Evolutionary conservation across 1,284 basidiomycete genomes (phyloP), one percentile per base, ranked within the genome.

Genomic region (Ceratobasidium sp.): DNA sequence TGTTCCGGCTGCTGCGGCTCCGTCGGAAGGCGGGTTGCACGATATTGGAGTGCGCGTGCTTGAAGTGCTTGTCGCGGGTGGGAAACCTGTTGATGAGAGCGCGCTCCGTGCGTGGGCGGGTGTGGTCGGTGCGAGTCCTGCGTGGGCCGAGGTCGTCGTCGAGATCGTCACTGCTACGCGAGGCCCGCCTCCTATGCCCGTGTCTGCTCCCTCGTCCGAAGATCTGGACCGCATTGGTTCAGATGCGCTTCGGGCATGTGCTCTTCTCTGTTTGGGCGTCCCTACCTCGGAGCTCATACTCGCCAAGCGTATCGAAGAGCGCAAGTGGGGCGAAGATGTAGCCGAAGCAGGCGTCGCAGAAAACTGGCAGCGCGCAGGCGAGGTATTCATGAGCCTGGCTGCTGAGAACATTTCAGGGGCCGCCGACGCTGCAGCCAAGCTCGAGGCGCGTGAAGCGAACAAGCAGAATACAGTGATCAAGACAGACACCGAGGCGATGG

Each of bases 31-130:
- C 63, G 73, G 63, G 4, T 40, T 77, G n/a, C 73, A 77, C 51
- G 51, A 77, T 58, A 77, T 77, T 23, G 73, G 73, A 5, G 73
- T 77, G 33, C 73, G 73, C 42, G 73, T 77, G 26, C 63, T 77
- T 39, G 63, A 77, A n/a, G 73, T 77, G n/a, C 72, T 77, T 20
- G 63, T 77, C 46, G 73, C 73, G 28, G 73, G 73, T 13, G 73
- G 73, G 4, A 77, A 77, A 42, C 73, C 28, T n/a, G 73, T 77
- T 39, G 73, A 77, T 1, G 73, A 63, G 20, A 63, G 49, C 33
- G 73, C 73, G 9, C 51, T 56, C 20, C 73, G 73, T 39, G 73
- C 73, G n/a, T 77, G 73, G 73, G 49, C 73, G 4, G 73, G 73
- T 44, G 73, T 77, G 10, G 64, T 77, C 7, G 73, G 73, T 51